phyloP scores from a whole-genome alignment of 306 rosid genomes.

The Phaseolus lunatus region DNA sequence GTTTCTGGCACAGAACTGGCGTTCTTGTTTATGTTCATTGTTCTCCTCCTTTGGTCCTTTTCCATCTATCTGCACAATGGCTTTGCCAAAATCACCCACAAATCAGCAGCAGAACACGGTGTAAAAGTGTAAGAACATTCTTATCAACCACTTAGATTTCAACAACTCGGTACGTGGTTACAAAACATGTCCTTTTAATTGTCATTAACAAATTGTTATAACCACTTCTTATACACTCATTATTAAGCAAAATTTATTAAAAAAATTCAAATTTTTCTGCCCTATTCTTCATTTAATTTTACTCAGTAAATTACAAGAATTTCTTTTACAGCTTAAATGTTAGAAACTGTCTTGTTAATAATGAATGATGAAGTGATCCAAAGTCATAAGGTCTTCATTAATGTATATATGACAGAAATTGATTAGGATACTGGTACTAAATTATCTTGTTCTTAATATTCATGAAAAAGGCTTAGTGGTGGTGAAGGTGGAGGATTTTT shows the following conservation, averaged over 20 bases:
- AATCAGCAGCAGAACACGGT: conserved; percentile 51
- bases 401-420: too few relatives aligned
- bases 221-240: not conserved
- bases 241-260: too few relatives aligned
- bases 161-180: not conserved
- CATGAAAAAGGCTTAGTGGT: not conserved
- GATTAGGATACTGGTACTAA: too few relatives aligned
- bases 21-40: conserved; percentile 65
- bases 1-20: conserved; percentile 64
- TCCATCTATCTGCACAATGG: conserved; percentile 47
- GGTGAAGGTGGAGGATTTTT: not conserved
- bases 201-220: too few relatives aligned
- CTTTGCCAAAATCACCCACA: conserved; percentile 48
- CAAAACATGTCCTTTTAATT: not conserved
- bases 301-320: too few relatives aligned
- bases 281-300: too few relatives aligned
- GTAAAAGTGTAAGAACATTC: conserved; percentile 58
- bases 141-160: not conserved
- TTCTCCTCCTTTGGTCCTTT: conserved; percentile 66
- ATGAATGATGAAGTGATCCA: too few relatives aligned
- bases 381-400: too few relatives aligned
- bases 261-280: too few relatives aligned
- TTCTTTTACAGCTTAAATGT: too few relatives aligned
- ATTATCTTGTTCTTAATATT: too few relatives aligned
- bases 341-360: too few relatives aligned